Evolutionary conservation across 257 asterid genomes (phyloP), one percentile per base, ranked within the genome.

Genomic region (Solanum gandarillasii): DNA sequence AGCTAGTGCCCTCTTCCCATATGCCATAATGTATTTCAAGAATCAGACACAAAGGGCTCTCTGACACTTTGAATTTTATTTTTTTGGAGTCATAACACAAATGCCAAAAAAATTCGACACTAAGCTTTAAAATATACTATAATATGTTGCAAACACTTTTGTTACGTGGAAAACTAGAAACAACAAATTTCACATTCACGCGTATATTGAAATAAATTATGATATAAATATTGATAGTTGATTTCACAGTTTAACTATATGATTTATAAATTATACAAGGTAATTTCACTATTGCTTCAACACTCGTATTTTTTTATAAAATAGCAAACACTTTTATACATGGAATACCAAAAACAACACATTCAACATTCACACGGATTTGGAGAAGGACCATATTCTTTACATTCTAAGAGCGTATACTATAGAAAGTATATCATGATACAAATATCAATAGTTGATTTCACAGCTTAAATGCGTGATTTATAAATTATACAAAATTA

Each of bases 31-130:
- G 41, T 81, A 29, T 31, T 6, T 13, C 65, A 78, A 76, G 52
- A 76, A 78, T 31, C 88, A 87, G 88, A 89, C 86, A 48, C 16
- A 23, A 36, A 38, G 85, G 79, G 87, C 9, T 65, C 55, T 75
- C 72, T 75, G 89, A 79, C 67, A 46, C 67, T 13, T 38, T 46
- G 85, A 38, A 14, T 1, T 48, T 46, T 14, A 0, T 12, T 79
- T 21, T 21, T 27, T 43, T 79, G 85, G 85, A 43, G 85, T 43
- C 85, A 27, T 14, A 79, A 43, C 84, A 41, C 67, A 79, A 46
- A 46, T 79, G 85, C 67, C 85, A 79, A 73, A 79, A 4, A 4
- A 8, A 8, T 14, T 79, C 20, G 21, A 25, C 27, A 79, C 16
- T 14, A 27, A 5, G 5, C 16, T 79, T 79, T 8, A 27, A 79